A percentile compares a stretch with the other conserved stretches of the same genome.
Conservation (phyloP, 2,329 filamentous ascomycete species). For the Hypoxylon sp. region DNA sequence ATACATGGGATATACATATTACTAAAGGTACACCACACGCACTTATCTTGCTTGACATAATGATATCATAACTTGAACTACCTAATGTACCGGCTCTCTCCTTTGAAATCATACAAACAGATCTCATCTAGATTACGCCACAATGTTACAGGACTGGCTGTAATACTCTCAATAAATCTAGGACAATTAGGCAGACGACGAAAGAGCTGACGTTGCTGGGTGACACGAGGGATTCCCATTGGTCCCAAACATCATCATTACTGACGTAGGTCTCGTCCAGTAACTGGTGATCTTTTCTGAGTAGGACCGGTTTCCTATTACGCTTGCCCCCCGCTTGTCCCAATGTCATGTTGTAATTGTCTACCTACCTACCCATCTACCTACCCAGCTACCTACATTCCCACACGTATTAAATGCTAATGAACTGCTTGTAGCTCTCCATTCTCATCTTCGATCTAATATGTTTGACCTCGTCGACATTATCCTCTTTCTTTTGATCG, state of each 20-base stretch:
- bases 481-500: conserved; percentile 17
- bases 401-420: not conserved
- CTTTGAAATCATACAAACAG: too few species aligned
- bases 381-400: not conserved
- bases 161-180: not conserved
- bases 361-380: not conserved
- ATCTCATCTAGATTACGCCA: not conserved
- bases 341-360: not conserved
- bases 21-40: too few species aligned
- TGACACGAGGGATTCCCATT: conserved; percentile 5
- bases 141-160: not conserved
- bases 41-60: conserved; percentile 6
- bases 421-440: conserved; percentile 1
- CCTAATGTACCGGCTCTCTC: not conserved
- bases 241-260: conserved; percentile 2
- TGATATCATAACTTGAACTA: conserved; percentile 24
- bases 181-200: not conserved
- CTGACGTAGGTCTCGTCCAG: conserved; percentile 12
- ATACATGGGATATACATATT: too few species aligned
- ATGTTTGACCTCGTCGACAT: conserved; percentile 27
- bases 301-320: not conserved
- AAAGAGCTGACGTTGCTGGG: conserved; percentile 18
- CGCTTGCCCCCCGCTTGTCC: conserved; percentile 11
- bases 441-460: not conserved
- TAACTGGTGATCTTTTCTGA: not conserved